Evolutionary conservation across 495 filamentous ascomycete genomes (phyloP), one percentile per base, ranked within the genome.

Genomic region (Physcia stellaris): DNA sequence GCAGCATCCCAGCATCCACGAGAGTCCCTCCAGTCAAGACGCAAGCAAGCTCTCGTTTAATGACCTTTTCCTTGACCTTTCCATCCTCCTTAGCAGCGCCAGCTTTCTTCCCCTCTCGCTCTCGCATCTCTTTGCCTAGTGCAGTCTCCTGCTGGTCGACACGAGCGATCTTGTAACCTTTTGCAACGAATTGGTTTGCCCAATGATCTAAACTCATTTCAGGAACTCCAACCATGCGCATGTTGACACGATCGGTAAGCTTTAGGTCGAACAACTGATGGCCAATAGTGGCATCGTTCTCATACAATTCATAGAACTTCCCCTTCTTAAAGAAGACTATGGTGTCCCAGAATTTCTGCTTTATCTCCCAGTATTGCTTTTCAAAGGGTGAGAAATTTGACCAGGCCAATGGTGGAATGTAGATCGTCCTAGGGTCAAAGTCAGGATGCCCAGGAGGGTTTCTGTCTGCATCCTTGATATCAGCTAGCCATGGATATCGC

Each of bases 261-360:
- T 99, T 99, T 23, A 99, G 67, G 56, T 99, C 90, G 53, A 99
- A 99, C 18, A 94, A 66, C 58, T 95, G 90, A 54, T 96, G 85
- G 10, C 92, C 92, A 39, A 99, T 84, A 0, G 88, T 95, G 11
- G 90, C 90, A 63, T 99, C 90, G 44, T 94, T 92, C 54, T 99
- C 92, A 54, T 95, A 99, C 1, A 99, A 69, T 54, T 99, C 90
- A 56, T 94, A 99, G 60, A 99, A 99, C 55, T 99, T 99, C 42
- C 90, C 90, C 62, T 99, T 99, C 61, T 94, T 96, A 70, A 99
- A 99, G 62, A 99, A 99, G 11, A 99, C 90, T 16, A 99, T 79
- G 0, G 86, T 96, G 43, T 94, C 85, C 83, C 83, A 94, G 47
- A 88, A 83, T 36, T 94, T 94, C 58, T 86, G 82, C 66, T 99